phyloP scores from a whole-genome alignment of 1,139 yeast species.

The Geotrichum europaeum region DNA sequence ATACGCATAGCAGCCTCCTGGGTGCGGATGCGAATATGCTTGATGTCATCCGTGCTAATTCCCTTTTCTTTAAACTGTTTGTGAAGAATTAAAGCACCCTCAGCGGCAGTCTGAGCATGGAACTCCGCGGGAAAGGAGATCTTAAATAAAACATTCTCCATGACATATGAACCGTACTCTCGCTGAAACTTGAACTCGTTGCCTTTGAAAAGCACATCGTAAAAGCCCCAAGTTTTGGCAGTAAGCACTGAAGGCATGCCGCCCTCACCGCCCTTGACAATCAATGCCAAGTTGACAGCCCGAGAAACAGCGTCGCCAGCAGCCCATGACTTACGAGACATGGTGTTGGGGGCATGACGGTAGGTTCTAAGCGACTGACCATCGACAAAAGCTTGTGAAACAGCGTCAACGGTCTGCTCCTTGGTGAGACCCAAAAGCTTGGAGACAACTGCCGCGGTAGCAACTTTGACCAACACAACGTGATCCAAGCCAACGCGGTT shows the following conservation, averaged over 20 bases:
- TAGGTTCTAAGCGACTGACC: conserved; percentile 55
- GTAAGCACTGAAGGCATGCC: conserved; percentile 55
- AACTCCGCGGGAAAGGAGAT: conserved; percentile 62
- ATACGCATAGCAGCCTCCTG: conserved; percentile 57
- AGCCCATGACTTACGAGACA: conserved; percentile 60
- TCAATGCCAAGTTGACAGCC: conserved; percentile 50
- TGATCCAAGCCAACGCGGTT: conserved; percentile 57
- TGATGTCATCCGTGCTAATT: conserved; percentile 44
- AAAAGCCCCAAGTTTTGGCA: conserved; percentile 56
- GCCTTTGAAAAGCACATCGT: conserved; percentile 52
- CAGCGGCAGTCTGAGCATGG: conserved; percentile 63
- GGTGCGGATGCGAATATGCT: conserved; percentile 46
- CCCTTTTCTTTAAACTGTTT: conserved; percentile 38
- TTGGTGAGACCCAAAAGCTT: conserved; percentile 45
- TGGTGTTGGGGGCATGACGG: conserved; percentile 59
- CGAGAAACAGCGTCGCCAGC: conserved; percentile 60
- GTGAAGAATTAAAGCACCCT: conserved; percentile 47
- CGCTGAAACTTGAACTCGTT: conserved; percentile 49
- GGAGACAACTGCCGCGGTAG: conserved; percentile 55
- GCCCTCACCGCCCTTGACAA: conserved; percentile 48
- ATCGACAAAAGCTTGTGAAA: conserved; percentile 56
- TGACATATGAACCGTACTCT: conserved; percentile 50
- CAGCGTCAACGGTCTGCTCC: conserved; percentile 49
- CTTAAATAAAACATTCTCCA: conserved; percentile 56
- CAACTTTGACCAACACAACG: conserved; percentile 54